Evolutionary conservation across 148 eudicot species (phyloP).

Genomic region (Nepenthes gracilis): DNA sequence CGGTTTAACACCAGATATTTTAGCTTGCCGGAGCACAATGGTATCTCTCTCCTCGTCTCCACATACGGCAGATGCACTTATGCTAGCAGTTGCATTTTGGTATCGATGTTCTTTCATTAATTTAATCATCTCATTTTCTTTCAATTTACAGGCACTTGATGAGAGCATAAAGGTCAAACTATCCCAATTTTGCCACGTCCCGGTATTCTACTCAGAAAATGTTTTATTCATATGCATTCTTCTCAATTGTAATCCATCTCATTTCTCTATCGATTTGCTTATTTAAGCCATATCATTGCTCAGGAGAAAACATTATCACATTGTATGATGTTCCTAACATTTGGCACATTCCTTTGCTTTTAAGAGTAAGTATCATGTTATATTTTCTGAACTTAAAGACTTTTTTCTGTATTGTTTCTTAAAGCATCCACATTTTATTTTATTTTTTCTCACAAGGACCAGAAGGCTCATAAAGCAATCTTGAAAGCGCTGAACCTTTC

Average conservation of each 20-base stretch:
- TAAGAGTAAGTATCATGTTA: slow-evolving; percentile 44
- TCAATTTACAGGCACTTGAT: slow-evolving; percentile 53
- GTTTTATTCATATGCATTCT: not conserved
- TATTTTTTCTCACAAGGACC: slow-evolving; percentile 35
- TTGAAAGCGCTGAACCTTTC: slow-evolving; percentile 68
- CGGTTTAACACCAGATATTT: slow-evolving; percentile 73
- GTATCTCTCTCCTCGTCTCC: slow-evolving; percentile 24
- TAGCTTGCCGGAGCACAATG: slow-evolving; percentile 94
- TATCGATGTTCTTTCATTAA: not conserved
- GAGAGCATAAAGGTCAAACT: slow-evolving; percentile 71
- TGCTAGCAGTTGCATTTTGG: not conserved
- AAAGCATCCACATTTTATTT: not conserved
- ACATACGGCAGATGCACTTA: not conserved
- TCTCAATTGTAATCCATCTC: not conserved
- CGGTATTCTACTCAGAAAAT: slow-evolving; percentile 30
- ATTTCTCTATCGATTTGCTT: not conserved
- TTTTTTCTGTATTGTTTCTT: not conserved
- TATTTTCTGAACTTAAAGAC: not conserved
- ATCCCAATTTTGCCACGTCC: slow-evolving; percentile 90
- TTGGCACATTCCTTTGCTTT: slow-evolving; percentile 88
- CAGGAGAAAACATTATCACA: slow-evolving; percentile 71
- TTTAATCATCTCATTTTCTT: slow-evolving; percentile 7
- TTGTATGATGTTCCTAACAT: slow-evolving; percentile 92
- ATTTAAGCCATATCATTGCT: slow-evolving; percentile 3
- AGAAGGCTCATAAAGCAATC: slow-evolving; percentile 92